A percentile compares a stretch with the other conserved stretches of the same genome.
phyloP scores from a whole-genome alignment of 2,329 filamentous ascomycete genomes.

The Aspergillus candidus region DNA sequence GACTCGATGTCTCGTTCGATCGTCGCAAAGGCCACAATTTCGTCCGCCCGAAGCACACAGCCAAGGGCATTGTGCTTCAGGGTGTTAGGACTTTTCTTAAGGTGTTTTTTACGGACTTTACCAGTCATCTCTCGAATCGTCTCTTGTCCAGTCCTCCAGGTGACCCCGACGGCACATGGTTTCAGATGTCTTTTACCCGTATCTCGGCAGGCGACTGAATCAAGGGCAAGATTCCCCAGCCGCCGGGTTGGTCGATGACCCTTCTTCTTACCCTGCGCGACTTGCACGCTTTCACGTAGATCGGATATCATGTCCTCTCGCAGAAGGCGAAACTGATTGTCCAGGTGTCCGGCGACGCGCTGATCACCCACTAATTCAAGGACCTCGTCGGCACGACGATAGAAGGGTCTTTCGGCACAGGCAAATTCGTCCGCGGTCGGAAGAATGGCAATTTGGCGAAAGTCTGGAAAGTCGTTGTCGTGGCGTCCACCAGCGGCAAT shows the following conservation, averaged over 20 bases:
- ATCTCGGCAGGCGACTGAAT: constrained; percentile 34
- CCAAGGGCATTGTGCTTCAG: constrained; percentile 58
- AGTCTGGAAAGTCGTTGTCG: constrained; percentile 64
- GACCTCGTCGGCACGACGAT: constrained; percentile 49
- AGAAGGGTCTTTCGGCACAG: constrained; percentile 50
- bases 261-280: constrained; percentile 46
- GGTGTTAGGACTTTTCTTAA: constrained; percentile 46
- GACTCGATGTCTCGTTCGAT: constrained; percentile 48
- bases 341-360: constrained; percentile 51
- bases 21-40: constrained; percentile 56
- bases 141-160: constrained; percentile 41
- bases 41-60: constrained; percentile 48
- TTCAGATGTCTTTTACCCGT: constrained; percentile 17
- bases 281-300: constrained; percentile 56
- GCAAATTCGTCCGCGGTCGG: constrained; percentile 62
- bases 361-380: constrained; percentile 30
- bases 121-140: constrained; percentile 23
- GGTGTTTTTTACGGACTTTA: constrained; percentile 37
- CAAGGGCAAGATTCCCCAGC: constrained; percentile 37
- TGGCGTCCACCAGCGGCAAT: constrained; percentile 58
- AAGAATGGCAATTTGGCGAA: constrained; percentile 55
- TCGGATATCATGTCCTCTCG: constrained; percentile 66
- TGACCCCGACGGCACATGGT: constrained; percentile 39
- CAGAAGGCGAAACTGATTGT: constrained; percentile 66
- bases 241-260: constrained; percentile 35